A percentile compares a stretch with the other conserved stretches of the same genome.
phyloP scores from a whole-genome alignment of 768 basidiomycete species.

The Termitomyces sp. region DNA sequence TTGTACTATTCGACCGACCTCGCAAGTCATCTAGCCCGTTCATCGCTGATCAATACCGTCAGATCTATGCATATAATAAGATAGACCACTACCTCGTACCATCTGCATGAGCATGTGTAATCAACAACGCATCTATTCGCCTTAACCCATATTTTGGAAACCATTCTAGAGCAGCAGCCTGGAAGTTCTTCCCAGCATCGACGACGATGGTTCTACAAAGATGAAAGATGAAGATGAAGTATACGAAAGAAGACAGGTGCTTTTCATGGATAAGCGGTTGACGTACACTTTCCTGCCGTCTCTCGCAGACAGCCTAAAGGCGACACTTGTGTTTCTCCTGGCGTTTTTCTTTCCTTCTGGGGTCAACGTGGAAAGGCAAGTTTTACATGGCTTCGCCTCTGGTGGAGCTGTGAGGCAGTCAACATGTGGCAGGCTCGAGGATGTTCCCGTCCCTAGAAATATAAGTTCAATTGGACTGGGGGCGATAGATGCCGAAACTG shows the following conservation, averaged over 20 bases:
- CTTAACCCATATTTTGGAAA: constrained; percentile 70
- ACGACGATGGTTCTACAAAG: constrained; percentile 65
- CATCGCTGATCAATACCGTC: constrained; percentile 45
- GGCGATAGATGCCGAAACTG: neutral
- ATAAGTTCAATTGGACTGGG: constrained; percentile 49
- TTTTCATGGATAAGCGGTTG: constrained; percentile 3
- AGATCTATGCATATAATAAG: neutral
- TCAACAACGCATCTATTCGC: constrained; percentile 49
- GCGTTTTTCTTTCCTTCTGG: constrained; percentile 79
- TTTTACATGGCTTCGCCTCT: constrained; percentile 42
- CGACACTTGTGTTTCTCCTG: constrained; percentile 76
- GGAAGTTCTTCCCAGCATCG: constrained; percentile 85
- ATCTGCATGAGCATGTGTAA: constrained; percentile 88
- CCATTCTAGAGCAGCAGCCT: constrained; percentile 41
- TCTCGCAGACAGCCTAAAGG: constrained; percentile 43
- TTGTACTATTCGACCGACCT: constrained; percentile 35
- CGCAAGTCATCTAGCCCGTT: constrained; percentile 88
- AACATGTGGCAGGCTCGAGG: constrained; percentile 62
- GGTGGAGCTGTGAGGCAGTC: constrained; percentile 72
- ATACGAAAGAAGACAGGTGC: no score
- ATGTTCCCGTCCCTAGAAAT: constrained; percentile 82
- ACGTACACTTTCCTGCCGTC: constrained; percentile 48
- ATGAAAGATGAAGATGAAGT: neutral
- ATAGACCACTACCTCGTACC: constrained; percentile 25
- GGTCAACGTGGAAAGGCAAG: constrained; percentile 61